These are phyloP conservation scores for Fonsecaea erecta DNA, from an alignment of 2,329 filamentous ascomycete species.

Conservation along the genomic window DNA sequence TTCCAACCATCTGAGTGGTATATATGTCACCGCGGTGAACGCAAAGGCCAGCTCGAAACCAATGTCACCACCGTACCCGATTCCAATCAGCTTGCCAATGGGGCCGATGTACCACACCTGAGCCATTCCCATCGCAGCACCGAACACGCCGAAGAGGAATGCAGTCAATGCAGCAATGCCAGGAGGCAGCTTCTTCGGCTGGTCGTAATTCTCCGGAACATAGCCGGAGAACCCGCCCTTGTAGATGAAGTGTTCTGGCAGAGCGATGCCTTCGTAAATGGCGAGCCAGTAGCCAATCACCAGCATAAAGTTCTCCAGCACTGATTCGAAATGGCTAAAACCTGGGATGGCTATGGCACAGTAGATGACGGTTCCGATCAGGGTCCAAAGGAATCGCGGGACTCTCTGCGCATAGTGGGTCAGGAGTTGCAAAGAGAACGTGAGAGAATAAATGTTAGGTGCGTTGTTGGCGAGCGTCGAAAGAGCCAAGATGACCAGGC, in stretches of 20 bases:
- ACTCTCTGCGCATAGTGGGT: slow-evolving; percentile 56
- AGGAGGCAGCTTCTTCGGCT: slow-evolving; percentile 62
- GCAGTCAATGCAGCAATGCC: slow-evolving; percentile 67
- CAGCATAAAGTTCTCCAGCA: slow-evolving; percentile 73
- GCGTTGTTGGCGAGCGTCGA: slow-evolving; percentile 73
- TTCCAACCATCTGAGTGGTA: slow-evolving; percentile 45
- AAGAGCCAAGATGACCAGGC: slow-evolving; percentile 67
- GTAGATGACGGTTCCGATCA: slow-evolving; percentile 61
- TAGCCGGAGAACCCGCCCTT: slow-evolving; percentile 66
- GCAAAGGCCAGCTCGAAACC: slow-evolving; percentile 65
- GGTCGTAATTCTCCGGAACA: slow-evolving; percentile 62
- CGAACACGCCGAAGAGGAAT: slow-evolving; percentile 67
- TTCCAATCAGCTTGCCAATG: slow-evolving; percentile 64
- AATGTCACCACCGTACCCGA: slow-evolving; percentile 59
- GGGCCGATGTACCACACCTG: slow-evolving; percentile 72
- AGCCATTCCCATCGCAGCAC: slow-evolving; percentile 71
- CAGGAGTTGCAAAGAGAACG: slow-evolving; percentile 69
- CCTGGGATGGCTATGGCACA: slow-evolving; percentile 72
- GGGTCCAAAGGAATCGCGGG: slow-evolving; percentile 51
- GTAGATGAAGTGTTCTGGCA: slow-evolving; percentile 72
- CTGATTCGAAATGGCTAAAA: slow-evolving; percentile 66
- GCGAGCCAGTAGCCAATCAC: slow-evolving; percentile 64
- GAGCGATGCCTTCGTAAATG: slow-evolving; percentile 70
- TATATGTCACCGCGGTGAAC: slow-evolving; percentile 45
- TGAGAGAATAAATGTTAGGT: slow-evolving; percentile 73